These are phyloP conservation scores for Lophiostoma macrostomum DNA, from an alignment of 495 filamentous ascomycete genomes.

Conservation along the genomic window DNA sequence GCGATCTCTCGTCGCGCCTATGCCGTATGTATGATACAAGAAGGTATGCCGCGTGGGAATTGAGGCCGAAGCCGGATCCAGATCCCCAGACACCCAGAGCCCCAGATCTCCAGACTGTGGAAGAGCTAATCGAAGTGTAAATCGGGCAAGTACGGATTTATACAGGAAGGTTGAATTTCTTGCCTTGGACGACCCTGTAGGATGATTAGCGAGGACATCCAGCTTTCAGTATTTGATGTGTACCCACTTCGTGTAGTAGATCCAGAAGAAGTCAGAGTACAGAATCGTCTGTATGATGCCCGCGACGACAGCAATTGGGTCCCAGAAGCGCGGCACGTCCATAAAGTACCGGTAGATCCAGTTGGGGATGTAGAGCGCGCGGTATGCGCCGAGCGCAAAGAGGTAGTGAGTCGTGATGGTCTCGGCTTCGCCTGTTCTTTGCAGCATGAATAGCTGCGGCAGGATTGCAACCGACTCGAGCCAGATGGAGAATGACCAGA, in stretches of 20 bases:
- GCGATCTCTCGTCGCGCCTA: background rate
- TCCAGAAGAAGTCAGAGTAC: slow-evolving; percentile 99
- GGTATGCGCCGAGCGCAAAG: slow-evolving; percentile 88
- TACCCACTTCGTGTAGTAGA: slow-evolving; percentile 90
- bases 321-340: slow-evolving; percentile 59
- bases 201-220: background rate
- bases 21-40: slow-evolving; percentile 20
- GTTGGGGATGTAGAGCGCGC: slow-evolving; percentile 95
- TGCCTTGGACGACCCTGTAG: slow-evolving; percentile 36
- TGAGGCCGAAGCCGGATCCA: slow-evolving; percentile 2
- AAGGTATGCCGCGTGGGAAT: background rate
- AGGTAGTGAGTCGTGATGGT: slow-evolving; percentile 98
- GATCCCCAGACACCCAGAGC: too few species aligned
- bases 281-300: slow-evolving; percentile 90
- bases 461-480: slow-evolving; percentile 94
- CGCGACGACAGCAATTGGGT: slow-evolving; percentile 79
- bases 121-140: background rate
- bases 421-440: slow-evolving; percentile 95
- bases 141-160: slow-evolving; percentile 6
- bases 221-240: background rate
- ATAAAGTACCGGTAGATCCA: slow-evolving; percentile 88
- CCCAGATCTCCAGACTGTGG: too few species aligned
- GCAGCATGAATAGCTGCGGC: slow-evolving; percentile 95
- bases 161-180: slow-evolving; percentile 39
- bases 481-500: slow-evolving; percentile 98